phyloP scores from a whole-genome alignment of 179 eudicot genomes.

The Patellifolia procumbens region DNA sequence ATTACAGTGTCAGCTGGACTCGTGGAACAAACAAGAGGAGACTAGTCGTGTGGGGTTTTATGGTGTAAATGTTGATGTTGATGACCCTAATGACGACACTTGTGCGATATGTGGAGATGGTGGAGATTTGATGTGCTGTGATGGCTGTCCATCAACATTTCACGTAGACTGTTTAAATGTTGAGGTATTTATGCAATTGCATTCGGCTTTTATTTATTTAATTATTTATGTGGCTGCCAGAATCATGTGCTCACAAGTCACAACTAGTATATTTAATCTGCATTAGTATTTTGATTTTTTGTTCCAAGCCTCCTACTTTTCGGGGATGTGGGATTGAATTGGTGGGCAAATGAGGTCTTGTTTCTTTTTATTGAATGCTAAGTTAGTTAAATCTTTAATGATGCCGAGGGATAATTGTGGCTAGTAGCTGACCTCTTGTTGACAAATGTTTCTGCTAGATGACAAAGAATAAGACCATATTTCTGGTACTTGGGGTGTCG shows the following conservation, averaged over 20 bases:
- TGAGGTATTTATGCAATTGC: slow-evolving; percentile 49
- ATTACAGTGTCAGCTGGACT: slow-evolving; percentile 57
- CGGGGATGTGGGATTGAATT: not conserved
- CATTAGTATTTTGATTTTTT: not conserved
- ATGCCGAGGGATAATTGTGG: too few relatives aligned
- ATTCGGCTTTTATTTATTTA: not conserved
- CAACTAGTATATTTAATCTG: not conserved
- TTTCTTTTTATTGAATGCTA: not conserved
- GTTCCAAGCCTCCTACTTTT: not conserved
- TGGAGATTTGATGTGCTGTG: slow-evolving; percentile 93
- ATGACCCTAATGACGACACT: slow-evolving; percentile 93
- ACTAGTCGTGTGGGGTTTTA: slow-evolving; percentile 46
- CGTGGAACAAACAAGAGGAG: slow-evolving; percentile 70
- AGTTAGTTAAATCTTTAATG: not conserved
- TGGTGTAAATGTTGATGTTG: slow-evolving; percentile 57
- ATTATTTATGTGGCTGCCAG: not conserved
- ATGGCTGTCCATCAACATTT: slow-evolving; percentile 93
- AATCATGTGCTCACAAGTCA: not conserved
- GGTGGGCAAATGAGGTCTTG: not conserved
- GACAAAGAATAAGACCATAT: not conserved
- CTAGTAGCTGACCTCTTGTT: slow-evolving; percentile 1
- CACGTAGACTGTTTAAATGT: slow-evolving; percentile 75
- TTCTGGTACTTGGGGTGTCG: not conserved
- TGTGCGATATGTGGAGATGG: slow-evolving; percentile 97
- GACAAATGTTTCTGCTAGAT: not conserved